Percentiles rank a stretch among this genome's conserved stretches.
These are phyloP conservation scores for Seminavis robusta DNA, from an alignment of 108 stramenopile species.

Conservation along the genomic window DNA sequence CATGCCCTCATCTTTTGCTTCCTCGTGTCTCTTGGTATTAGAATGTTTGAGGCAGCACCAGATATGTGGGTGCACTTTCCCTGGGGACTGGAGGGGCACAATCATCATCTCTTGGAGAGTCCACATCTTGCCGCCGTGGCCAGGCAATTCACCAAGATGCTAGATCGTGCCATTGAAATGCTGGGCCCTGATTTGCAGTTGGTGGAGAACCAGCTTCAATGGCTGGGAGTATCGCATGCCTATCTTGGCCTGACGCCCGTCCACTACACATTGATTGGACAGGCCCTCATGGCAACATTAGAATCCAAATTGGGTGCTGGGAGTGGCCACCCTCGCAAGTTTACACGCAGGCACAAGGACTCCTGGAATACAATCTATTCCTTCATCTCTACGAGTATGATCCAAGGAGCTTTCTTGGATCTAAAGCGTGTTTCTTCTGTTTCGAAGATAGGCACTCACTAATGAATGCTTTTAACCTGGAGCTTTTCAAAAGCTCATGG, in stretches of 20 bases:
- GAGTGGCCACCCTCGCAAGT: conserved; percentile 12
- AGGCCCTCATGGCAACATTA: conserved; percentile 17
- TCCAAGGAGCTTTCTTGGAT: conserved; percentile 16
- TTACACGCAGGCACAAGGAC: conserved; percentile 6
- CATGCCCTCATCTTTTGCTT: too few relatives aligned
- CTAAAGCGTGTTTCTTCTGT: too few relatives aligned
- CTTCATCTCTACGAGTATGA: conserved; percentile 16
- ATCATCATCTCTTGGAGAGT: conserved; percentile 1
- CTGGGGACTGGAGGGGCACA: too few relatives aligned
- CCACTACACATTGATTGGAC: conserved; percentile 26
- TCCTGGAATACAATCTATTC: conserved; percentile 23
- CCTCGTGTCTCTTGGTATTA: neutral
- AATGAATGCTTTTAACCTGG: too few relatives aligned
- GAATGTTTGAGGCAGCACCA: neutral
- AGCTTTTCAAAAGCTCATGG: too few relatives aligned
- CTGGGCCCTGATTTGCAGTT: conserved; percentile 22
- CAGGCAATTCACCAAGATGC: conserved; percentile 9
- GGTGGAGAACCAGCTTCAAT: conserved; percentile 3
- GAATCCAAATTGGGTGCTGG: conserved; percentile 12
- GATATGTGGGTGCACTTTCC: neutral
- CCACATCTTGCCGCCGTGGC: conserved; percentile 3
- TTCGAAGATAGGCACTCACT: too few relatives aligned
- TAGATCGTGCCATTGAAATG: conserved; percentile 23
- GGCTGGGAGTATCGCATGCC: conserved; percentile 12
- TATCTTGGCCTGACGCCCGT: conserved; percentile 13